These are phyloP conservation scores for Maudiozyma saulgeensis DNA, from an alignment of 805 yeast species.

Conservation along the genomic window DNA sequence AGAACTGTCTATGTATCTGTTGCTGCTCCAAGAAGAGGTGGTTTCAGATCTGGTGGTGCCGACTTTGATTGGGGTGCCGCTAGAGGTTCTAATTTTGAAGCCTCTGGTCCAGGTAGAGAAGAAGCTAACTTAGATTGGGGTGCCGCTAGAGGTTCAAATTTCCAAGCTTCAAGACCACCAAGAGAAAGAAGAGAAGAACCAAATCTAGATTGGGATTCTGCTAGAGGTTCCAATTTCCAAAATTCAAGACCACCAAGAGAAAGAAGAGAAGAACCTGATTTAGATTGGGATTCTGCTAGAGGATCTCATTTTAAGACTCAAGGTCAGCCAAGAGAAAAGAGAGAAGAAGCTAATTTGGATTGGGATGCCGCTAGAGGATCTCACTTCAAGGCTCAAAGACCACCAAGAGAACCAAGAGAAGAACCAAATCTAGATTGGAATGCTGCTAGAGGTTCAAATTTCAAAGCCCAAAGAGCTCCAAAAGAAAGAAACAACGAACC, in stretches of 20 bases:
- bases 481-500: slow-evolving; percentile 29
- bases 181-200: slow-evolving; percentile 32
- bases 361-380: slow-evolving; percentile 45
- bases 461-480: slow-evolving; percentile 24
- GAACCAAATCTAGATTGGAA: slow-evolving; percentile 42
- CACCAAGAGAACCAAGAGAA: slow-evolving; percentile 29
- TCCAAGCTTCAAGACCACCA: slow-evolving; percentile 25
- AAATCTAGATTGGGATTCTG: slow-evolving; percentile 26
- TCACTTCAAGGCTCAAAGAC: slow-evolving; percentile 26
- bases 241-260: slow-evolving; percentile 25
- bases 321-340: slow-evolving; percentile 28
- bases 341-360: slow-evolving; percentile 37
- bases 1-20: slow-evolving; percentile 69
- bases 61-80: slow-evolving; percentile 38
- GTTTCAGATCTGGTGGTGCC: slow-evolving; percentile 36
- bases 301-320: slow-evolving; percentile 28
- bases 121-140: slow-evolving; percentile 41
- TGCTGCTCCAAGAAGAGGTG: slow-evolving; percentile 55
- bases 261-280: slow-evolving; percentile 29
- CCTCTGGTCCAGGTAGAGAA: slow-evolving; percentile 26
- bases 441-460: slow-evolving; percentile 40
- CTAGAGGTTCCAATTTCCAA: slow-evolving; percentile 31
- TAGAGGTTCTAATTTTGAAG: slow-evolving; percentile 36
- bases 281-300: slow-evolving; percentile 30
- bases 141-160: slow-evolving; percentile 41